Base-by-base conservation (phyloP, 139 green algal genomes). In the Haematococcus sp. region DNA sequence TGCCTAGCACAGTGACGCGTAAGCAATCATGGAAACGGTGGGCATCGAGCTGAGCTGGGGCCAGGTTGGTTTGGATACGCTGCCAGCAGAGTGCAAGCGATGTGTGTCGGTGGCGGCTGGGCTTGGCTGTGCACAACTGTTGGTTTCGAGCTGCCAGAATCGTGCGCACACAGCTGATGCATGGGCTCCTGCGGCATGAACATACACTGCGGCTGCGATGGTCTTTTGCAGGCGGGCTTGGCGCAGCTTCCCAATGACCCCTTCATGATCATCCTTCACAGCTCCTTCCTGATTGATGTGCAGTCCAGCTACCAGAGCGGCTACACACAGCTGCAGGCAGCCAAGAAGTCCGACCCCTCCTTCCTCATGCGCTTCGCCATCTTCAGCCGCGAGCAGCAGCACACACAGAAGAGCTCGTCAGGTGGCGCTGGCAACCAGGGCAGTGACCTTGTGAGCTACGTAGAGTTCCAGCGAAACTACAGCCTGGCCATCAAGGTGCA, bases 391-490 rank as follows among this genome's bases (percentile, higher is more conserved):
- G 68, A 74, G 27, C 78, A 81, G 61, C 61, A 86, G 67, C 64
- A 74, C 58, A 83, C 81, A 31, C 76, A 86, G 76, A 71, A 77
- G 31, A 20, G 19, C 1, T 49, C 58, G 9, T 49, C 34, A 1
- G 75, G 73, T 1, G n/a, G n/a, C n/a, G 60, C 44, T 46, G 30
- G 32, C 7, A 54, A 51, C 55, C 68, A 80, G 4, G 46, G 30
- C 20, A 58, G 75, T 17, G 83, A 88, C 67, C 74, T 88, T 31
- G 79, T 88, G 28, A 76, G 73, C 16, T 86, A 88, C 63, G 77
- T 87, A 22, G 82, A 83, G 71, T 83, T 87, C 61, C 74, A 82
- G 51, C 80, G 80, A 51, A 87, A 80, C 77, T 76, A 82, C 68
- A 72, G 65, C n/a, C 32, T 67, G 27, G 59, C 63, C 40, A 30